Base-by-base conservation (phyloP, 2,329 filamentous ascomycete species). In the Hypocrella siamensis region DNA sequence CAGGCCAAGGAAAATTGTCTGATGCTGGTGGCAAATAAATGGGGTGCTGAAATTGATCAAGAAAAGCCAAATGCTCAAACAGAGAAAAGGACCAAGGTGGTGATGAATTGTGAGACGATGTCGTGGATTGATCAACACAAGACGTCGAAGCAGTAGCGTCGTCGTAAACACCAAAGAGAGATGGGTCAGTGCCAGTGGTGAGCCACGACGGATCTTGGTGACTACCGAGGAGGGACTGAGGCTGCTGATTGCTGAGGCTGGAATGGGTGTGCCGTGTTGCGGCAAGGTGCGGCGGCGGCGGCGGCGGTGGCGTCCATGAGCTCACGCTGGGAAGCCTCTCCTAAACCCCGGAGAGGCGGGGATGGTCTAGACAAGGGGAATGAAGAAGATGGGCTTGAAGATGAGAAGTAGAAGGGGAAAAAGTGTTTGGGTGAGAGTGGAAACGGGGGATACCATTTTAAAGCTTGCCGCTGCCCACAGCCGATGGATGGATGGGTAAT, bases 271-370 rank as follows among this genome's bases (percentile, higher is more conserved):
- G 31, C 10, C 31, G 4, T 26, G 18, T 19, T 12, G 22, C 21
- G 34, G 8, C 9, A 15, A 31, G 31, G 31, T 15, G 38, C 34
- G 19, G 30, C 12, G 17, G 22, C 35, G 29, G 35, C 14, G 19
- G 35, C 17, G 6, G 19, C 17, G 21, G 32, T 3, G 34, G 34
- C 17, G 32, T 33, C 41, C 43, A 45, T 44, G 31, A 33, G 36
- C 35, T 34, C 43, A 45, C 34, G 38, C 30, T 40, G 34, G 30
- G 32, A 28, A 17, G 37, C 42, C 42, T 44, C 39, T 42, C 42
- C 36, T 32, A 15, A n/a, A 3, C 15, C 22, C 28, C 19, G 34
- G 35, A 37, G 35, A 35, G 35, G 39, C 35, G 22, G 26, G 31
- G 19, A 19, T 27, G 17, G 24, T 30, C 26, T 31, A 7, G 21